phyloP scores from a whole-genome alignment of 2,329 filamentous ascomycete genomes.

The Trichoderma aggressivum region DNA sequence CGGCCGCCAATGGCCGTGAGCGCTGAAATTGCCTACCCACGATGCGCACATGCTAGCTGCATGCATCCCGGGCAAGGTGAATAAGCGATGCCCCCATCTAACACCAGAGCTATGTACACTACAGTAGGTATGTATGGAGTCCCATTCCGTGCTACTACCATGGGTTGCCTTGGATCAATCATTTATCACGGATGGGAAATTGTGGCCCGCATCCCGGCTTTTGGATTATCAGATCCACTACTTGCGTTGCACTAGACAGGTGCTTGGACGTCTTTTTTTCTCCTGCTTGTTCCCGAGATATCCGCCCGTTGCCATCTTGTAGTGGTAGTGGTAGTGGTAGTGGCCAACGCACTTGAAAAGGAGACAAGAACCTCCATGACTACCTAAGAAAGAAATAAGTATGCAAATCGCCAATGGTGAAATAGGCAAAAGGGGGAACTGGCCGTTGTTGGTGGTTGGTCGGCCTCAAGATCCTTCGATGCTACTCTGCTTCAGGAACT shows the following conservation, averaged over 20 bases:
- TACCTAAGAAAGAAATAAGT: background rate
- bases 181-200: background rate
- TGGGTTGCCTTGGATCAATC: background rate
- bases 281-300: background rate
- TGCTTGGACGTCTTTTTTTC: background rate
- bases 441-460: background rate
- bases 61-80: background rate
- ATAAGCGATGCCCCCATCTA: constrained; percentile 2
- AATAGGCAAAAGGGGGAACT: background rate
- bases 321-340: too few relatives aligned
- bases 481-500: background rate
- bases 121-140: background rate
- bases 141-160: background rate
- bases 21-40: constrained; percentile 9
- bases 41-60: constrained; percentile 12
- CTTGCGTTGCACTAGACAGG: background rate
- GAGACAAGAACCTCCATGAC: background rate
- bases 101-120: background rate
- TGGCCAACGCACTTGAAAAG: background rate
- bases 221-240: background rate
- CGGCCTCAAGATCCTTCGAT: background rate
- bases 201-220: background rate
- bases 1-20: background rate
- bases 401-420: background rate
- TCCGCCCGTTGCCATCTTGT: background rate